phyloP scores from a whole-genome alignment of 1,284 basidiomycete species.

The Cystobasidium slooffiae region DNA sequence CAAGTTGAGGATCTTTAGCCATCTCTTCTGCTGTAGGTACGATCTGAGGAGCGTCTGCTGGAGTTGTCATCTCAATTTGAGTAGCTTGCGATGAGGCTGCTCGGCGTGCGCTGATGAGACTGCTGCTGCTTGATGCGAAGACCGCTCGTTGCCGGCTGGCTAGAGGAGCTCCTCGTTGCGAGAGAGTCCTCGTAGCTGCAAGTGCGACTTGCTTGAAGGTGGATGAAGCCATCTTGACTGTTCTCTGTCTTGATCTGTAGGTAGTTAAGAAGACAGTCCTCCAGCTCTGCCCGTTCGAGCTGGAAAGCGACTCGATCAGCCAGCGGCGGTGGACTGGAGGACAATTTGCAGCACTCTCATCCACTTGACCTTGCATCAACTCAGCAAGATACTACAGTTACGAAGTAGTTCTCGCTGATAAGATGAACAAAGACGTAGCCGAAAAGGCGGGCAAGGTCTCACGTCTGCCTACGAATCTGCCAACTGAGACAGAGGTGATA shows the following conservation, averaged over 20 bases:
- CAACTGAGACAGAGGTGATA: conserved; percentile 22
- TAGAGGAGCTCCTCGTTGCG: not conserved
- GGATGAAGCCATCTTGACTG: not conserved
- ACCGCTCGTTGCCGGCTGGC: conserved; percentile 9
- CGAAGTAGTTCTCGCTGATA: not conserved
- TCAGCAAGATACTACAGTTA: not conserved
- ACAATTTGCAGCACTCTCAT: not conserved
- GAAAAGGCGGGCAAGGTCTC: conserved; percentile 20
- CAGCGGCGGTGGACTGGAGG: no score
- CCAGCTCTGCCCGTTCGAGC: no score
- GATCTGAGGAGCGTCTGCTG: conserved; percentile 33
- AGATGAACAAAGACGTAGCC: conserved; percentile 30
- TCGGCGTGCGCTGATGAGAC: not conserved
- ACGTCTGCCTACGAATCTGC: conserved; percentile 24
- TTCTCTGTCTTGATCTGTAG: not conserved
- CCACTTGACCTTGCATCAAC: not conserved
- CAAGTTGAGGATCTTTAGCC: conserved; percentile 50
- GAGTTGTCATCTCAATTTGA: conserved; percentile 22
- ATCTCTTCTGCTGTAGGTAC: conserved; percentile 48
- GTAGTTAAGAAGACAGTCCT: not conserved
- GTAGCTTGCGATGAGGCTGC: conserved; percentile 24
- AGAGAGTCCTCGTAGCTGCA: conserved; percentile 23
- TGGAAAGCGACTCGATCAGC: no score
- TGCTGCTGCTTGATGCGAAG: not conserved
- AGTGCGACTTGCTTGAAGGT: not conserved